Conservation (phyloP, 1,284 basidiomycete genomes). For the Schizophyllum commune region DNA sequence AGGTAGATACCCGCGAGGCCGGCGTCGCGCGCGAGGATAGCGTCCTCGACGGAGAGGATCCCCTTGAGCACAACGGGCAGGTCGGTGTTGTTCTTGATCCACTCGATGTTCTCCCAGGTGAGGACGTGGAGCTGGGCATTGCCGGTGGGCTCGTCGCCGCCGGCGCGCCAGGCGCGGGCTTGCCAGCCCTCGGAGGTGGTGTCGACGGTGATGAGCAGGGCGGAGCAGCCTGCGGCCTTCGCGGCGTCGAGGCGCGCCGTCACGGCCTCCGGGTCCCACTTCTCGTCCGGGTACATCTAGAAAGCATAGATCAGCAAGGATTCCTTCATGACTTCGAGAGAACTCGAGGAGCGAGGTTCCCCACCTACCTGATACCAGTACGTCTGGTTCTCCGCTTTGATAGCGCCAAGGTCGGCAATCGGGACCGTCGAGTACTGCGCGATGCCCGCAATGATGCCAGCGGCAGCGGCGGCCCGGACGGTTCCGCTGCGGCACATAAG, state of each 20-base stretch:
- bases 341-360: constrained; percentile 2
- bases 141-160: not conserved
- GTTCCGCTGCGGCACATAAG: constrained; percentile 13
- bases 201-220: constrained; percentile 25
- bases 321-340: not conserved
- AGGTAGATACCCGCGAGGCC: constrained; percentile 27
- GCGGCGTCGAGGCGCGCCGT: constrained; percentile 18
- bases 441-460: constrained; percentile 14
- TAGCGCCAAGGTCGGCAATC: constrained; percentile 20
- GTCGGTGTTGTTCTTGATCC: constrained; percentile 19
- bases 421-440: constrained; percentile 19
- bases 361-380: constrained; percentile 25
- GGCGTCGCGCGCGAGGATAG: constrained; percentile 22
- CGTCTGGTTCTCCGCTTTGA: constrained; percentile 13
- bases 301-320: not conserved
- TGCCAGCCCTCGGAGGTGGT: constrained; percentile 18
- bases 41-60: constrained; percentile 24
- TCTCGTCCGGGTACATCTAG: constrained; percentile 3
- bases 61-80: constrained; percentile 23
- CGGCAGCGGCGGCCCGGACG: not conserved
- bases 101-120: constrained; percentile 9
- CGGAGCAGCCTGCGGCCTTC: constrained; percentile 21
- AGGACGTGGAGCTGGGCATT: not conserved
- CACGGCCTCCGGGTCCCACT: not conserved
- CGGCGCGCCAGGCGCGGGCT: not conserved